Conservation (phyloP, 345 rosid species). For the Hypericum perforatum region DNA sequence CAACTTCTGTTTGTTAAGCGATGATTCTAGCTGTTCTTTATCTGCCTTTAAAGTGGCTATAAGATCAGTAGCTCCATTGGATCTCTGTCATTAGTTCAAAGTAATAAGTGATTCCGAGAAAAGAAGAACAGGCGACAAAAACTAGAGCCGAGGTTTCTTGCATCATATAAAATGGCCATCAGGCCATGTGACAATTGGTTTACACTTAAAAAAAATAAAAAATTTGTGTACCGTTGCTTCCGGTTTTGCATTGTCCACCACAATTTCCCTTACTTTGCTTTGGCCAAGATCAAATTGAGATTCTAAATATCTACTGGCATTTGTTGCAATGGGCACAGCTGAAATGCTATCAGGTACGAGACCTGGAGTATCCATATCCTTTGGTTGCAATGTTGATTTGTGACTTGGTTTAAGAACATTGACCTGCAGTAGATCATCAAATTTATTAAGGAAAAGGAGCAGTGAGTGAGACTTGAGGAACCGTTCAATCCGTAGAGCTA, state of each 20-base stretch:
- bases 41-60: slow-evolving; percentile 56
- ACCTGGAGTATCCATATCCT: slow-evolving; percentile 29
- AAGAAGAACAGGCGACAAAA: background rate
- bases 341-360: slow-evolving; percentile 71
- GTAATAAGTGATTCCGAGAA: background rate
- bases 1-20: slow-evolving; percentile 61
- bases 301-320: slow-evolving; percentile 68
- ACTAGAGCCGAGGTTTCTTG: background rate
- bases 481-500: slow-evolving; percentile 12
- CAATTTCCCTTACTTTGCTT: slow-evolving; percentile 82
- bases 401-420: slow-evolving; percentile 92
- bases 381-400: slow-evolving; percentile 72
- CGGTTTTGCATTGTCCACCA: slow-evolving; percentile 52
- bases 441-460: slow-evolving; percentile 14
- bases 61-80: slow-evolving; percentile 39
- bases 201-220: no score
- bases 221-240: slow-evolving; percentile 40
- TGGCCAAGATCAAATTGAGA: slow-evolving; percentile 68
- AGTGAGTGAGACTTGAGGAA: background rate
- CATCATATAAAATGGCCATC: slow-evolving; percentile 3
- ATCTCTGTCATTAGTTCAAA: slow-evolving; percentile 33
- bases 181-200: background rate
- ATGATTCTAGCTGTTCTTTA: slow-evolving; percentile 71
- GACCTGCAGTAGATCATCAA: slow-evolving; percentile 35
- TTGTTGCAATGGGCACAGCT: slow-evolving; percentile 54